Conservation (phyloP, 2,329 filamentous ascomycete species). For the Colletotrichum salicis region DNA sequence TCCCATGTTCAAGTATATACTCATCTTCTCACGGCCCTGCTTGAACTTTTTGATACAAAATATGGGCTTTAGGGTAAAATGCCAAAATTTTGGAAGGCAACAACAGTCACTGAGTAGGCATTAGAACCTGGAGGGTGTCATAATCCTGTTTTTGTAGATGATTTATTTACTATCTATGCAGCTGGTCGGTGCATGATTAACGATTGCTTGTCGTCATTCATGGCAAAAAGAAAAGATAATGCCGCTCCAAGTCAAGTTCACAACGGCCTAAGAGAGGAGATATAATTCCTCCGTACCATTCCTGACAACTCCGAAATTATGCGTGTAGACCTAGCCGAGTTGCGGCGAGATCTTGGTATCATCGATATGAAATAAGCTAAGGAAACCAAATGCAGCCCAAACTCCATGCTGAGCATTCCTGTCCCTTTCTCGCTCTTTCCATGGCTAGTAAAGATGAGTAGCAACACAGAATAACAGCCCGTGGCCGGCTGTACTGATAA, state of each 20-base stretch:
- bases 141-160: background rate
- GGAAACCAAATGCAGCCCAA: background rate
- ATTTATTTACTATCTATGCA: background rate
- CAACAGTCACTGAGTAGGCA: background rate
- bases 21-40: background rate
- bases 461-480: background rate
- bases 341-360: constrained; percentile 7
- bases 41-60: background rate
- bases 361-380: background rate
- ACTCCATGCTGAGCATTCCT: background rate
- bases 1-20: background rate
- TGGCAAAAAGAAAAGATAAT: background rate
- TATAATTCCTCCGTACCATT: background rate
- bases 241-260: background rate
- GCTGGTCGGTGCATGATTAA: background rate
- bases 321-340: background rate
- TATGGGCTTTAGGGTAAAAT: background rate
- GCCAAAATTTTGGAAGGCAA: background rate
- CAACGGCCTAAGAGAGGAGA: background rate
- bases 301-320: background rate
- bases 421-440: background rate
- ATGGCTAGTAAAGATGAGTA: background rate
- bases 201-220: background rate
- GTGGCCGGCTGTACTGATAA: background rate
- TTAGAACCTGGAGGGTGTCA: background rate